phyloP scores from a whole-genome alignment of 2,329 filamentous ascomycete species.

The Fusarium tanahbumbuense region DNA sequence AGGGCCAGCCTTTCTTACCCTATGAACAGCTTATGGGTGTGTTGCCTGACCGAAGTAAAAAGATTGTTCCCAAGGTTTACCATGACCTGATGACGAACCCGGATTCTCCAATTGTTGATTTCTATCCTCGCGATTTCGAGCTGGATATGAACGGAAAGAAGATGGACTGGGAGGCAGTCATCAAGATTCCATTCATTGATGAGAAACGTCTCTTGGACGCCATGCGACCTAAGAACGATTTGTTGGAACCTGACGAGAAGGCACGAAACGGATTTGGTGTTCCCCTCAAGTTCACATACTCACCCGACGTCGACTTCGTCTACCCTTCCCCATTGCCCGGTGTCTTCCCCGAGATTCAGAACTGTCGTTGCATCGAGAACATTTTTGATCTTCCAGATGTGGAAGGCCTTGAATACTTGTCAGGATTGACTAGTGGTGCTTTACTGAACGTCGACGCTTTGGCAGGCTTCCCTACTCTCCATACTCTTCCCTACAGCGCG shows the following conservation, averaged over 20 bases:
- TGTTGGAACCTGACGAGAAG: conserved; percentile 82
- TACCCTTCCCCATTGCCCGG: conserved; percentile 91
- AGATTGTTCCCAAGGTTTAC: conserved; percentile 89
- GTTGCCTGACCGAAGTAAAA: conserved; percentile 95
- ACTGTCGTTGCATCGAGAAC: conserved; percentile 94
- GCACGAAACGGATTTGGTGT: conserved; percentile 91
- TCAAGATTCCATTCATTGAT: conserved; percentile 99
- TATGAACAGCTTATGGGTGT: conserved; percentile 99
- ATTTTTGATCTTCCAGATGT: conserved; percentile 94
- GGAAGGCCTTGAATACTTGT: conserved; percentile 86
- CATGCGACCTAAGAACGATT: conserved; percentile 85
- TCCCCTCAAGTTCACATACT: conserved; percentile 91
- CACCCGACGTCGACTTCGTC: conserved; percentile 77
- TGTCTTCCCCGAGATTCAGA: conserved; percentile 87
- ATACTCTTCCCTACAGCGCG: conserved; percentile 85
- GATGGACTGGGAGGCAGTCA: conserved; percentile 99
- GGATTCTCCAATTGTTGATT: conserved; percentile 94
- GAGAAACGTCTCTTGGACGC: conserved; percentile 85
- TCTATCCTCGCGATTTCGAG: conserved; percentile 96
- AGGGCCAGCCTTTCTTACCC: conserved; percentile 94
- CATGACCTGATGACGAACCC: conserved; percentile 92
- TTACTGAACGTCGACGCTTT: conserved; percentile 85
- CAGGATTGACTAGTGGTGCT: conserved; percentile 85
- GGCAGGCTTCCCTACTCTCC: conserved; percentile 91
- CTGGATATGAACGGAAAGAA: conserved; percentile 99